Conservation (phyloP, 345 rosid species). For the Cardamine chenopodiifolia region DNA sequence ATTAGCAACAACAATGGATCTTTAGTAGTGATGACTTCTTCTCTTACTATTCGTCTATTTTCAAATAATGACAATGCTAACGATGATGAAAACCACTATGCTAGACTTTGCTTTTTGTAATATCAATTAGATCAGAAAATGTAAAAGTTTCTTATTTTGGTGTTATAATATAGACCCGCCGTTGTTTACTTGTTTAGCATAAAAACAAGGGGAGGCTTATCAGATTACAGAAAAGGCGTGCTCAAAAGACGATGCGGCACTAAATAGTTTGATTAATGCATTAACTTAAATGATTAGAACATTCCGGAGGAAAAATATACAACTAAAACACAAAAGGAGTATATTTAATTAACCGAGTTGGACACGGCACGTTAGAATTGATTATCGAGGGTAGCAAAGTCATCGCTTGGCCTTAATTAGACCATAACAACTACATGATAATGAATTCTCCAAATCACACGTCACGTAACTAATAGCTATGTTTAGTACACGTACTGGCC, state of each 20-base stretch:
- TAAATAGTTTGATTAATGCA: neutral
- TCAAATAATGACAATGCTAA: neutral
- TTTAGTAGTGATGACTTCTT: neutral
- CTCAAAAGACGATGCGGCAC: neutral
- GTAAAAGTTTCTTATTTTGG: neutral
- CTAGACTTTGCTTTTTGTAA: neutral
- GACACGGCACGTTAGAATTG: conserved; percentile 33
- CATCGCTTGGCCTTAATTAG: conserved; percentile 14
- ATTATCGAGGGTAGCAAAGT: conserved; percentile 1
- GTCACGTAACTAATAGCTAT: conserved; percentile 25
- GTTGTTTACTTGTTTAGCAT: neutral
- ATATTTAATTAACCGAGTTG: neutral
- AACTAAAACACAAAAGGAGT: neutral
- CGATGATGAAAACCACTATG: neutral
- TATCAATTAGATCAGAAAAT: neutral
- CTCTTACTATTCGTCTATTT: neutral
- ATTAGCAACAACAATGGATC: neutral
- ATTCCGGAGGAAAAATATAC: neutral
- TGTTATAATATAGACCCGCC: neutral
- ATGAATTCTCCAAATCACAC: neutral
- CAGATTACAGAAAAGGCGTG: neutral
- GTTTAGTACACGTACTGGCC: neutral
- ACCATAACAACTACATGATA: conserved; percentile 25
- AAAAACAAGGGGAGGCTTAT: neutral
- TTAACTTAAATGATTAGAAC: neutral